Conservation (phyloP, 257 asterid genomes). For the Henckelia pumila region DNA sequence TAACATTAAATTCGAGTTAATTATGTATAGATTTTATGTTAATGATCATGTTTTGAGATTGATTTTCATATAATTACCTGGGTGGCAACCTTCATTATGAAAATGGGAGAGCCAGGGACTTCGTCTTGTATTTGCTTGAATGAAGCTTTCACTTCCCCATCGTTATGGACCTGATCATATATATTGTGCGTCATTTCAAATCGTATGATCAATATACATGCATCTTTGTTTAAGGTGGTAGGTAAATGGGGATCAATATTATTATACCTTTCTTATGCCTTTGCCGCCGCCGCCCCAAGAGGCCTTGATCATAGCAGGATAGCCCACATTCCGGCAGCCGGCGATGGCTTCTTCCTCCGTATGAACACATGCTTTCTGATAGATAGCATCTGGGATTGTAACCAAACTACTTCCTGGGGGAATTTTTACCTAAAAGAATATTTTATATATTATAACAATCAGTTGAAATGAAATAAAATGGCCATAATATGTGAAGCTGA, state of each 20-base stretch:
- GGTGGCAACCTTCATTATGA: slow-evolving; percentile 97
- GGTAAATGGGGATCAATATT: slow-evolving; percentile 18
- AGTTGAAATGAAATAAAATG: no score
- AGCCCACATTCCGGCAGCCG: slow-evolving; percentile 94
- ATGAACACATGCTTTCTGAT: slow-evolving; percentile 87
- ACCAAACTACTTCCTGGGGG: slow-evolving; percentile 72
- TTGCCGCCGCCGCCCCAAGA: slow-evolving; percentile 99
- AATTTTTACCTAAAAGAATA: slow-evolving; percentile 60
- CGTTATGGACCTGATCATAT: slow-evolving; percentile 72
- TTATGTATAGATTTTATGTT: no score
- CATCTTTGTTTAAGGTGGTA: neutral
- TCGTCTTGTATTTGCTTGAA: slow-evolving; percentile 99
- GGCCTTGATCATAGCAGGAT: slow-evolving; percentile 99
- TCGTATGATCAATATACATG: neutral
- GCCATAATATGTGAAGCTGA: no score
- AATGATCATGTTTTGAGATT: no score
- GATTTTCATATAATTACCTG: slow-evolving; percentile 47
- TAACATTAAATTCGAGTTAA: no score
- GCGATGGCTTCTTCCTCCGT: slow-evolving; percentile 96
- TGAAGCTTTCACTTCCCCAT: slow-evolving; percentile 89
- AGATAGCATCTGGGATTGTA: slow-evolving; percentile 73
- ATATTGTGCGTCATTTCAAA: no score
- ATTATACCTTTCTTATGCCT: slow-evolving; percentile 95
- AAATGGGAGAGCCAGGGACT: slow-evolving; percentile 99
- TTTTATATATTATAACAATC: slow-evolving; percentile 19